Percentiles rank a stretch among this genome's conserved stretches.
These are phyloP conservation scores for Eremochloa ophiuroides DNA, from an alignment of 176 grass and related monocot species.

Conservation along the genomic window DNA sequence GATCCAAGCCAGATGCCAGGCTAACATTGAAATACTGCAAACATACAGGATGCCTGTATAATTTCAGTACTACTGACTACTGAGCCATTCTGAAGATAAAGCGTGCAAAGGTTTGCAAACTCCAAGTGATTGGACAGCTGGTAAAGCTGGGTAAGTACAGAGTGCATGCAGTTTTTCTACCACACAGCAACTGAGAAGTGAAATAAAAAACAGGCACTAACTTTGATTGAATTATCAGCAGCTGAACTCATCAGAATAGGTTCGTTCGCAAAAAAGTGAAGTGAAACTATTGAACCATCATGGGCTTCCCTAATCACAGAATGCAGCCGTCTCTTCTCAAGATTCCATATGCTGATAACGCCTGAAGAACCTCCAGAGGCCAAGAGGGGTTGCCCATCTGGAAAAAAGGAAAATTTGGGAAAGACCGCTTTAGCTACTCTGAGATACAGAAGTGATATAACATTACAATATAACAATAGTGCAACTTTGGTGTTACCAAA, in stretches of 20 bases:
- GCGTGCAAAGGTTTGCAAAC: neutral
- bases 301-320: conserved; percentile 94
- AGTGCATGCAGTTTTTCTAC: neutral
- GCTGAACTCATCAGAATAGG: conserved; percentile 96
- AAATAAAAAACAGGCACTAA: conserved; percentile 26
- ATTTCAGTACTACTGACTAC: neutral
- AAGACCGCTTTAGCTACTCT: neutral
- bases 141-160: neutral
- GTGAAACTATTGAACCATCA: conserved; percentile 81
- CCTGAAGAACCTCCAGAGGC: conserved; percentile 95
- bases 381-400: conserved; percentile 89
- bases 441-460: neutral
- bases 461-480: neutral
- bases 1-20: too few species aligned
- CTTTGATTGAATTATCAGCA: conserved; percentile 98
- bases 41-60: neutral
- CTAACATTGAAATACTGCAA: neutral
- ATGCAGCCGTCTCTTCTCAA: conserved; percentile 83
- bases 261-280: conserved; percentile 92
- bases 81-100: neutral
- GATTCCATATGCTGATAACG: conserved; percentile 99
- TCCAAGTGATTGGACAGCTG: neutral
- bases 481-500: neutral
- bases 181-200: neutral
- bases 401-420: conserved; percentile 22